These are phyloP conservation scores for Allium cepa DNA, from an alignment of 106 monocot species.

Conservation along the genomic window DNA sequence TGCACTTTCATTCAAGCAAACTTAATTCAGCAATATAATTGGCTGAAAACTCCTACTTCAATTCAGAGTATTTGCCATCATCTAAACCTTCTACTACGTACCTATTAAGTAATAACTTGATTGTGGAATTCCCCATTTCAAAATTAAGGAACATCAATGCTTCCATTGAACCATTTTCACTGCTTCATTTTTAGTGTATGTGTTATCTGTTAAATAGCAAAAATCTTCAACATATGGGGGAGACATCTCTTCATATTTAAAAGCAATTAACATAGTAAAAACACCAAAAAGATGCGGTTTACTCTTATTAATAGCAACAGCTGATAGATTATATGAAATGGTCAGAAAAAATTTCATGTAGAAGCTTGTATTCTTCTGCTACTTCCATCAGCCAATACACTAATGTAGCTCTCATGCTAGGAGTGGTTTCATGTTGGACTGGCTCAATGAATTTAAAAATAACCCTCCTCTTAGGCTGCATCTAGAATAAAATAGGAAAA, in stretches of 20 bases:
- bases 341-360: neutral
- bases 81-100: conserved; percentile 18
- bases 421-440: too few species aligned
- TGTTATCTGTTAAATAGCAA: conserved; percentile 51
- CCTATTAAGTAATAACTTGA: conserved; percentile 69
- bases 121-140: conserved; percentile 62
- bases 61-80: conserved; percentile 10
- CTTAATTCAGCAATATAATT: conserved; percentile 91
- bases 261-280: conserved; percentile 67
- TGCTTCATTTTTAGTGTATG: conserved; percentile 50
- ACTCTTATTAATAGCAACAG: conserved; percentile 6
- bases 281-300: conserved; percentile 75
- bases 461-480: too few species aligned
- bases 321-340: neutral
- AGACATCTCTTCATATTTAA: conserved; percentile 41
- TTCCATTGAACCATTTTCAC: conserved; percentile 63
- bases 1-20: conserved; percentile 54
- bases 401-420: too few species aligned
- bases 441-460: too few species aligned
- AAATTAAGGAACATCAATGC: conserved; percentile 44
- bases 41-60: conserved; percentile 46
- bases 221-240: conserved; percentile 45
- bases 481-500: too few species aligned
- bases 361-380: neutral
- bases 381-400: neutral